phyloP scores from a whole-genome alignment of 129 eudicot species.

The Scalesia atractyloides region DNA sequence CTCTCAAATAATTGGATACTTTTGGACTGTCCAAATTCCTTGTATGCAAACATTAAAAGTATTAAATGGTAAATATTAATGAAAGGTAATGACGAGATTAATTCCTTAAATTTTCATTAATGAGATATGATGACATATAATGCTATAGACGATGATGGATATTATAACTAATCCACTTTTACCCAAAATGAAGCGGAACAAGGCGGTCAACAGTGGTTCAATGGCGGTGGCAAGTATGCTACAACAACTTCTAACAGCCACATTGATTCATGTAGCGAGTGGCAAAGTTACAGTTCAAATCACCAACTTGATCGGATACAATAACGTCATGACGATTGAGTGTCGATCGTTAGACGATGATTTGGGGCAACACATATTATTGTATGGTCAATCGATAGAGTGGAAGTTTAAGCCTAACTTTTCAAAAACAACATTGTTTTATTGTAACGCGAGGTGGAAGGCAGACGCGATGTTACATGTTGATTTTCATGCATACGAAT shows the following conservation, averaged over 20 bases:
- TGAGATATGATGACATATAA: constrained; percentile 21
- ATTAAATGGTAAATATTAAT: constrained; percentile 24
- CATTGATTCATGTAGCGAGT: constrained; percentile 16
- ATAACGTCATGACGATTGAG: constrained; percentile 18
- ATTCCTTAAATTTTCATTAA: constrained; percentile 13
- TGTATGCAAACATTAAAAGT: constrained; percentile 15
- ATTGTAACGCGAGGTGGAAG: constrained; percentile 29
- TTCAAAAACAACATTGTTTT: constrained; percentile 28
- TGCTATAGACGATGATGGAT: background rate
- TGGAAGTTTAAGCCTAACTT: constrained; percentile 42
- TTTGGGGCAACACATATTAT: constrained; percentile 25
- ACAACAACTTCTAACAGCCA: constrained; percentile 9
- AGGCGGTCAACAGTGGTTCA: constrained; percentile 11
- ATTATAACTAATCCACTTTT: constrained; percentile 6
- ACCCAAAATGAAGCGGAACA: constrained; percentile 13
- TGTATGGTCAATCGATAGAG: constrained; percentile 26
- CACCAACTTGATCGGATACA: constrained; percentile 31
- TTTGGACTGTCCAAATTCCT: constrained; percentile 32
- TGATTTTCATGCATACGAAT: constrained; percentile 31
- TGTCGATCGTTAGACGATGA: constrained; percentile 37
- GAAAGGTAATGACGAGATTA: constrained; percentile 17
- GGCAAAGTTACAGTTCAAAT: constrained; percentile 26
- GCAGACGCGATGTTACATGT: constrained; percentile 12
- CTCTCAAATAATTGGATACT: background rate
- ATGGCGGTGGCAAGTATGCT: background rate